Evolutionary conservation across 1,284 basidiomycete genomes (phyloP), one percentile per base, ranked within the genome.

Genomic region (Ustilago hordei): DNA sequence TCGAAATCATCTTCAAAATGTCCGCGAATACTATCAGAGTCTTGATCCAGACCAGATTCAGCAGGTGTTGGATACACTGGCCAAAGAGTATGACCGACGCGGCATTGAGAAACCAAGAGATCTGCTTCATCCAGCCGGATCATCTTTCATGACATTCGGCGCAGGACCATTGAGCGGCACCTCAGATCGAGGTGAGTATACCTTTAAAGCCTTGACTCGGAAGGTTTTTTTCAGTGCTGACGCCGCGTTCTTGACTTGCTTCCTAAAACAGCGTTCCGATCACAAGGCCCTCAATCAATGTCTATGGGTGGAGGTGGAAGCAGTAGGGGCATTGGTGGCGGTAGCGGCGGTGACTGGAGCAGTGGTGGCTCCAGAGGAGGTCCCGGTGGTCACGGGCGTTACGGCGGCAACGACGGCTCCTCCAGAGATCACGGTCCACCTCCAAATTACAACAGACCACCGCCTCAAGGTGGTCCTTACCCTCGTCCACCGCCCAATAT

Each of bases 11-110:
- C 90, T 98, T 48, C 90, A 94, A 58, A 99, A 99, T 85, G 96
- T 99, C 70, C 89, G 95, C 77, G 96, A 99, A 83, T 99, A 98
- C 87, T 99, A 98, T 88, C 93, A 94, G 35, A 94, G 93, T 4
- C 90, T 98, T 69, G 95, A 95, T 66, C 94, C 96, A 86, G 94
- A 97, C 88, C 95, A 96, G 87, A 94, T 95, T 13, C 95, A 98
- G 87, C 93, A 89, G 81, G 94, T 97, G 86, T 95, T 98, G 85
- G 95, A 98, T 89, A 93, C 95, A 86, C 95, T 99, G 86, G 94
- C 93, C 52, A 91, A 92, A 55, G 91, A 92, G 48, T 98, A 97
- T 86, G 94, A 98, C 86, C 54, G 70, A 23, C 69, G 70, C 5
- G 68, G 73, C 15, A 58, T 83, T 41, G 79, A 75, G 8, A 78